These are phyloP conservation scores for Infundibulicybe gibba DNA, from an alignment of 768 basidiomycete genomes.

Conservation along the genomic window DNA sequence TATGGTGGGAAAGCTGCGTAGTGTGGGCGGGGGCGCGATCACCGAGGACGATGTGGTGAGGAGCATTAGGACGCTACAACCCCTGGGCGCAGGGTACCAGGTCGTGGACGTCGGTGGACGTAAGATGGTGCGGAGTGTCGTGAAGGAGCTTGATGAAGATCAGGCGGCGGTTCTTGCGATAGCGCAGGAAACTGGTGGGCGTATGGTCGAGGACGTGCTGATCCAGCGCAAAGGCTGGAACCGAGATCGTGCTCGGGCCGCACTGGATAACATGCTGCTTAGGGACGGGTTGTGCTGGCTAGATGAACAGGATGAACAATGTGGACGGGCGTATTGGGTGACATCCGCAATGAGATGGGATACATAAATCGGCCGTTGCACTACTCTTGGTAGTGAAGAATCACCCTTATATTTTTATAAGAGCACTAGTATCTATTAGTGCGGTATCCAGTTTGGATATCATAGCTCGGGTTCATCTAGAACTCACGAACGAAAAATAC, in stretches of 20 bases:
- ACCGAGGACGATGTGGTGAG: constrained; percentile 83
- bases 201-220: constrained; percentile 62
- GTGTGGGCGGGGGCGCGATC: constrained; percentile 62
- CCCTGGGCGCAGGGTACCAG: constrained; percentile 90
- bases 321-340: constrained; percentile 78
- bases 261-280: constrained; percentile 86
- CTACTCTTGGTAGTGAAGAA: too few species aligned
- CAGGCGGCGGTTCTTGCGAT: constrained; percentile 79
- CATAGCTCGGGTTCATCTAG: too few species aligned
- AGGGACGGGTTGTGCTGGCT: constrained; percentile 94
- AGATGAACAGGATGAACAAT: constrained; percentile 78
- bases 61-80: constrained; percentile 83
- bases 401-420: too few species aligned
- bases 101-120: constrained; percentile 70
- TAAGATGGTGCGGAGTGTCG: constrained; percentile 86
- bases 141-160: constrained; percentile 87
- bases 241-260: constrained; percentile 67
- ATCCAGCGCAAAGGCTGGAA: constrained; percentile 72
- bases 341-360: constrained; percentile 89
- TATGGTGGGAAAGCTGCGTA: constrained; percentile 73
- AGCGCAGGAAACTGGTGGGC: constrained; percentile 64
- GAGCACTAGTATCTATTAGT: too few species aligned
- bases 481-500: too few species aligned
- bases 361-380: constrained; percentile 27
- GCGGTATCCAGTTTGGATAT: too few species aligned